Evolutionary conservation across 2,329 filamentous ascomycete species (phyloP).

Genomic region (Teratosphaeria destructans): DNA sequence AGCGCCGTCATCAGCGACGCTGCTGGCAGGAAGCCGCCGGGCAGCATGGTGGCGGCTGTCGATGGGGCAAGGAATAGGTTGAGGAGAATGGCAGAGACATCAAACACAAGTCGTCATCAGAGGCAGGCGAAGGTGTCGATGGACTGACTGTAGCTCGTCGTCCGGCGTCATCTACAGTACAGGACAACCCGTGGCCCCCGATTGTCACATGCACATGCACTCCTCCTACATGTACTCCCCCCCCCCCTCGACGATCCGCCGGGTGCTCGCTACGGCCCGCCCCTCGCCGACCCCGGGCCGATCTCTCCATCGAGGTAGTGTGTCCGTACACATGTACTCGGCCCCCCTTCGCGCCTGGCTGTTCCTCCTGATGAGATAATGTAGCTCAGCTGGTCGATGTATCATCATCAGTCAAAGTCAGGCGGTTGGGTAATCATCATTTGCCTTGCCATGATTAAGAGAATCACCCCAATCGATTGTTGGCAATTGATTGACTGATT

Average conservation of each 20-base stretch:
- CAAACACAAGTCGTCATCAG: not conserved
- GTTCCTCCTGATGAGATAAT: too few relatives aligned
- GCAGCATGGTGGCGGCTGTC: constrained; percentile 14
- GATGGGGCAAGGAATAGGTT: not conserved
- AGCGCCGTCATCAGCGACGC: constrained; percentile 14
- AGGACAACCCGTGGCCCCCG: not conserved
- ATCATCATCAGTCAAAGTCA: not conserved
- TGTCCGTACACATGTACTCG: not conserved
- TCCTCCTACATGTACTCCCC: too few relatives aligned
- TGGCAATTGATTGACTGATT: too few relatives aligned
- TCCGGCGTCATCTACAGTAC: not conserved
- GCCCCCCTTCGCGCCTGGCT: not conserved
- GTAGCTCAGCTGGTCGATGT: too few relatives aligned
- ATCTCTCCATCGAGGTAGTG: not conserved
- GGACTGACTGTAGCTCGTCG: not conserved
- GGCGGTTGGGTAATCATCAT: not conserved
- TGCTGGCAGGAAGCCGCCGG: constrained; percentile 7
- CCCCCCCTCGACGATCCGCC: too few relatives aligned
- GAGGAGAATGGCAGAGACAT: not conserved
- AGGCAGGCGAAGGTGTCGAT: not conserved
- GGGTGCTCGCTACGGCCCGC: too few relatives aligned
- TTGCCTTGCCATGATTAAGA: not conserved
- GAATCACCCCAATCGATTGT: not conserved
- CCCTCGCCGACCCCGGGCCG: too few relatives aligned
- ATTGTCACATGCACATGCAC: not conserved